These are phyloP conservation scores for Ceratocystis albifundus DNA, from an alignment of 2,329 filamentous ascomycete genomes.

Conservation along the genomic window DNA sequence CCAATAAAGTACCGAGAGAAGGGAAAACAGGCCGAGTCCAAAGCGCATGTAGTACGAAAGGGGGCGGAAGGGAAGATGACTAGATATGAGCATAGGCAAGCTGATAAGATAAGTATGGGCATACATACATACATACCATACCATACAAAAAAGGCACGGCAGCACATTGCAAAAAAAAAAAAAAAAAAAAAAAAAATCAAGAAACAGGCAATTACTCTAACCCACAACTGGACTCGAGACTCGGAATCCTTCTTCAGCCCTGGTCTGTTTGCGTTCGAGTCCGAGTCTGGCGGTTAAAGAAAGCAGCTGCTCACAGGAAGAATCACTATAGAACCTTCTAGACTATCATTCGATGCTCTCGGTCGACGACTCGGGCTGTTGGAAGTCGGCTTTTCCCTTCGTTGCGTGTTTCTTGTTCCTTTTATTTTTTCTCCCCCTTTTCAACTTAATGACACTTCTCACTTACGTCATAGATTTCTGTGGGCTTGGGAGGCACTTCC, in stretches of 20 bases:
- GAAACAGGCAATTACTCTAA: background rate
- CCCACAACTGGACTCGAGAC: background rate
- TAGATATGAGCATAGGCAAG: no score
- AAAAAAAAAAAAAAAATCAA: no score
- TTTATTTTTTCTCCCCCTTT: no score
- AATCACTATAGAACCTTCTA: background rate
- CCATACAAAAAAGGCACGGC: background rate
- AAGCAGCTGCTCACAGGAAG: background rate
- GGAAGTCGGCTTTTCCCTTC: no score
- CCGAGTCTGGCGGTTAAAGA: background rate
- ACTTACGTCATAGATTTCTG: no score
- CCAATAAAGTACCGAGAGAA: background rate
- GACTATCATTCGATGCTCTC: background rate
- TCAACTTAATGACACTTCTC: no score
- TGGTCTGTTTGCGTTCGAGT: background rate
- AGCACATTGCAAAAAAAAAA: background rate
- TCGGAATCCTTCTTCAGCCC: slow-evolving; percentile 5
- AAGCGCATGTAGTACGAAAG: background rate
- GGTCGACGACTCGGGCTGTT: background rate
- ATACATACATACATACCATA: no score
- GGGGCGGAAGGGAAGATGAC: background rate
- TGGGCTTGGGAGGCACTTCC: no score
- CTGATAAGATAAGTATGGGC: no score
- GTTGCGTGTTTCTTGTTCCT: no score
- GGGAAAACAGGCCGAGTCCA: background rate